These are phyloP conservation scores for Diplodia seriata DNA, from an alignment of 2,329 filamentous ascomycete genomes.

Conservation along the genomic window DNA sequence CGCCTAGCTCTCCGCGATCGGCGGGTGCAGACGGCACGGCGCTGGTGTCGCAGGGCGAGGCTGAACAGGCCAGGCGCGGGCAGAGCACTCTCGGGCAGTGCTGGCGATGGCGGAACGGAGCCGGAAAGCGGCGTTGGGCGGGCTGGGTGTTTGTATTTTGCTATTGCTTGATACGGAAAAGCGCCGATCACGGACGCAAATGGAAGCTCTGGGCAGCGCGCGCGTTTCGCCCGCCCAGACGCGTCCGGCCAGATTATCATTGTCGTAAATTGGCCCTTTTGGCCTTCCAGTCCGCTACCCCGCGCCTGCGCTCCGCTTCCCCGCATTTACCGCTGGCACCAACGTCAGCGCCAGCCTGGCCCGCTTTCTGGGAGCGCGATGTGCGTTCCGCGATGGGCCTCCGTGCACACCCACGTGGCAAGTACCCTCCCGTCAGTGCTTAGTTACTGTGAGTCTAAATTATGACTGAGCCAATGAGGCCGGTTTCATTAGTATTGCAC, in stretches of 20 bases:
- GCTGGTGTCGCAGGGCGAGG: slow-evolving; percentile 3
- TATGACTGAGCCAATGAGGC: no score
- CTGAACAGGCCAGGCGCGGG: not conserved
- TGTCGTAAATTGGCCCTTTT: not conserved
- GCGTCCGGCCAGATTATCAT: not conserved
- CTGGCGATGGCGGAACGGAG: not conserved
- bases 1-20: slow-evolving; percentile 13
- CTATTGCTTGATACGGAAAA: not conserved
- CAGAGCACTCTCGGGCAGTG: not conserved
- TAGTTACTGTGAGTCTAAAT: not conserved
- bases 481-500: no score
- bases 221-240: slow-evolving; percentile 1
- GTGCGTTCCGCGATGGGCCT: not conserved
- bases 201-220: slow-evolving; percentile 8
- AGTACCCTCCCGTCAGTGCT: not conserved
- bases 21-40: not conserved
- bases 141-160: slow-evolving; percentile 14
- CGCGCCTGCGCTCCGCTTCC: not conserved
- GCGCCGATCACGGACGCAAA: slow-evolving; percentile 7
- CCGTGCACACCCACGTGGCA: not conserved
- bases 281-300: not conserved
- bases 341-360: not conserved
- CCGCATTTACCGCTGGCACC: not conserved
- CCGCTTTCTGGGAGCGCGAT: not conserved
- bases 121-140: not conserved